Conservation (phyloP, 441 rosid genomes). For the Jatropha podagrica region DNA sequence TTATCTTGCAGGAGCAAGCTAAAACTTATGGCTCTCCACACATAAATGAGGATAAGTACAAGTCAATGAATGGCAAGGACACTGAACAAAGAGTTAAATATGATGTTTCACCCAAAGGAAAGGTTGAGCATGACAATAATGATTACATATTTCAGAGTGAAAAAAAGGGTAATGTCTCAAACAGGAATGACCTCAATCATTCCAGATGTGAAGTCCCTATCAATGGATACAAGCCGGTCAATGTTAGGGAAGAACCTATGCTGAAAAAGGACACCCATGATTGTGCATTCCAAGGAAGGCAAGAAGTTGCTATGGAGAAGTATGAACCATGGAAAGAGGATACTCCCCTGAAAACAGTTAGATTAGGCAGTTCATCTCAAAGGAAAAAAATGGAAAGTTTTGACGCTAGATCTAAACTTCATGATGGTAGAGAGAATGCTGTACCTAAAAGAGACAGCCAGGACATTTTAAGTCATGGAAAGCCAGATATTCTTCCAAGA, state of each 20-base stretch:
- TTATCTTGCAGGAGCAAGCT: conserved; percentile 42
- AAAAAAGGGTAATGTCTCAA: conserved; percentile 28
- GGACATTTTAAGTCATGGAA: conserved; percentile 24
- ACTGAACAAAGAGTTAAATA: conserved; percentile 26
- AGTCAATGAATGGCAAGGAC: conserved; percentile 30
- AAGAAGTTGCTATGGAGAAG: conserved; percentile 34
- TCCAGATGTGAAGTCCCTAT: conserved; percentile 23
- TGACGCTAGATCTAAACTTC: conserved; percentile 31
- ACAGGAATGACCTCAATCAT: conserved; percentile 35
- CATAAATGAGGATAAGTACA: conserved; percentile 34
- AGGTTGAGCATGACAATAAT: conserved; percentile 25
- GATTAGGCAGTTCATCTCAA: conserved; percentile 46
- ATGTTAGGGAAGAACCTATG: conserved; percentile 36
- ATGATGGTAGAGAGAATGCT: conserved; percentile 38
- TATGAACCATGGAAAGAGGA: conserved; percentile 46
- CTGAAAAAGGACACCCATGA: conserved; percentile 37
- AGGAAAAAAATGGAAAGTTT: conserved; percentile 34
- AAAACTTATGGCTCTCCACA: conserved; percentile 38
- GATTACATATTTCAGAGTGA: conserved; percentile 26
- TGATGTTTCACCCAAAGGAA: conserved; percentile 36
- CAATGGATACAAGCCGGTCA: conserved; percentile 30
- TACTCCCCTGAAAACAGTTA: conserved; percentile 37
- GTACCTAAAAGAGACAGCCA: conserved; percentile 33
- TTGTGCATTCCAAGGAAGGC: conserved; percentile 31
- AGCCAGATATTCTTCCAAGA: conserved; percentile 30